phyloP scores from a whole-genome alignment of 176 grass and related monocot genomes.

The Musa itinerans region DNA sequence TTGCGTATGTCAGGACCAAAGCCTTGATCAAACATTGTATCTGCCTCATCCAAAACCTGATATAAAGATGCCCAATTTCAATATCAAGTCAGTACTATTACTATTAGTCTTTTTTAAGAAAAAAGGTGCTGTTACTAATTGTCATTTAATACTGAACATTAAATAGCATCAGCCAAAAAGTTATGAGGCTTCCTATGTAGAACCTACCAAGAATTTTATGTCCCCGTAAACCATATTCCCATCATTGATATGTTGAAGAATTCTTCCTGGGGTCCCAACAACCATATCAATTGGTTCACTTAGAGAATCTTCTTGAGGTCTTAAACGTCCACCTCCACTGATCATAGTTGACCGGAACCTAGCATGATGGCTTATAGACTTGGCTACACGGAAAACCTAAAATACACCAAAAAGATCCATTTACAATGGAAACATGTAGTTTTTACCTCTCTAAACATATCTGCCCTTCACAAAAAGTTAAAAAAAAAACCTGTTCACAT shows the following conservation, averaged over 20 bases:
- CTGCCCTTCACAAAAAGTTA: too few species aligned
- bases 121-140: too few species aligned
- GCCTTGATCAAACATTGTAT: conserved; percentile 99
- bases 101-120: too few species aligned
- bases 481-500: conserved; percentile 60
- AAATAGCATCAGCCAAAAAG: neutral
- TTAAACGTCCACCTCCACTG: conserved; percentile 75
- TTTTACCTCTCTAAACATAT: too few species aligned
- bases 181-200: neutral
- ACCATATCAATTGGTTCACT: conserved; percentile 87
- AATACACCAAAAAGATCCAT: conserved; percentile 5
- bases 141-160: neutral
- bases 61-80: neutral
- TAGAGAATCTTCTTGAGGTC: conserved; percentile 86
- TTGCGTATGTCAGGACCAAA: conserved; percentile 81
- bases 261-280: conserved; percentile 85
- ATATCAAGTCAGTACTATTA: neutral
- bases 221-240: conserved; percentile 94
- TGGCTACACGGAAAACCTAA: conserved; percentile 86
- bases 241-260: conserved; percentile 91
- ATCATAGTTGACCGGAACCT: conserved; percentile 84
- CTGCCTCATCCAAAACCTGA: conserved; percentile 91
- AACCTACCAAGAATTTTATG: conserved; percentile 89
- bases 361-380: conserved; percentile 89
- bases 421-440: conserved; percentile 1